Evolutionary conservation across 106 monocot species (phyloP).

Genomic region (Dendrobium nobile): DNA sequence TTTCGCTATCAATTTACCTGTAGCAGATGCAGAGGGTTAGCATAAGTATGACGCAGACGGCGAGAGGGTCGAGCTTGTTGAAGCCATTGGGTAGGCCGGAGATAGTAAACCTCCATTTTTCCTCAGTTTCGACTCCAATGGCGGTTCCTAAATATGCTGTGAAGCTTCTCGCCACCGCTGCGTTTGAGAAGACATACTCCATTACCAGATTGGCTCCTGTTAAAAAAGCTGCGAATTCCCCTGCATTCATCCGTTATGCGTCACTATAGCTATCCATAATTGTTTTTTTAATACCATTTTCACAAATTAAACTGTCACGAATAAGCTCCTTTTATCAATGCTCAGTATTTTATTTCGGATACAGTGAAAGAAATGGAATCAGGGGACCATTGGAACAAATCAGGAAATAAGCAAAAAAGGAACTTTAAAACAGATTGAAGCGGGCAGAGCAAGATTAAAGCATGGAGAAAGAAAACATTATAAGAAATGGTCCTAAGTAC

Average conservation of each 20-base stretch:
- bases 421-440: no score
- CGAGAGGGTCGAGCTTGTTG: constrained; percentile 78
- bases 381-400: no score
- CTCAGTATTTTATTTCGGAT: no score
- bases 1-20: constrained; percentile 33
- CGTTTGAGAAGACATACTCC: constrained; percentile 98
- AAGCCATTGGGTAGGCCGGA: constrained; percentile 67
- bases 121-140: constrained; percentile 42
- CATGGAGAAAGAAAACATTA: no score
- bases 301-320: no score
- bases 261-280: no score
- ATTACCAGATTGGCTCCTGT: constrained; percentile 87
- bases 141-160: constrained; percentile 80
- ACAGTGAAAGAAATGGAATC: no score
- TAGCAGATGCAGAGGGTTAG: constrained; percentile 72
- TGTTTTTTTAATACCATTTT: no score
- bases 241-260: constrained; percentile 22
- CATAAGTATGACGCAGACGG: constrained; percentile 52
- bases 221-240: constrained; percentile 89
- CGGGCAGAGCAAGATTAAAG: no score
- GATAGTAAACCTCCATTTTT: constrained; percentile 64
- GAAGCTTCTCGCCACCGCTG: constrained; percentile 86
- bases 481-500: no score
- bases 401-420: no score
- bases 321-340: no score